Percentiles rank a stretch among this genome's conserved stretches.
phyloP scores from a whole-genome alignment of 2,329 filamentous ascomycete genomes.

The Exophiala alcalophila region DNA sequence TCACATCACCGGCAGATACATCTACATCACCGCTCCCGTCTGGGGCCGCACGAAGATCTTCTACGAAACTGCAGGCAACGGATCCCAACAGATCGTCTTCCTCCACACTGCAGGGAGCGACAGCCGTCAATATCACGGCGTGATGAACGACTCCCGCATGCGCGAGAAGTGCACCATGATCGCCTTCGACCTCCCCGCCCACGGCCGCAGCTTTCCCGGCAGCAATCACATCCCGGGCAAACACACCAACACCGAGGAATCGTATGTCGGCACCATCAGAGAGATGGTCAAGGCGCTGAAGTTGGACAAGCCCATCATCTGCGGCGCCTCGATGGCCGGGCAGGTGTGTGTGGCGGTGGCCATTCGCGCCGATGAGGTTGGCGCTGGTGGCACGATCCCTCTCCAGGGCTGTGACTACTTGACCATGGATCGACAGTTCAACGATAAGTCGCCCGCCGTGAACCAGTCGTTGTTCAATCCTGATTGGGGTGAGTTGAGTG shows the following conservation, averaged over 20 bases:
- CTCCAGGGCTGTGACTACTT: conserved; percentile 39
- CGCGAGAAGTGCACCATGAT: conserved; percentile 49
- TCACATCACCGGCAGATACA: conserved; percentile 48
- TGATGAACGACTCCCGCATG: conserved; percentile 50
- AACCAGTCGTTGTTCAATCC: conserved; percentile 50
- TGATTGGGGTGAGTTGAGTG: conserved; percentile 41
- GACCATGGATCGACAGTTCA: conserved; percentile 39
- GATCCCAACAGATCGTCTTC: conserved; percentile 47
- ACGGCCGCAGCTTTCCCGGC: conserved; percentile 49
- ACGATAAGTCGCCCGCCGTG: conserved; percentile 47
- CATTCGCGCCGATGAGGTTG: conserved; percentile 47
- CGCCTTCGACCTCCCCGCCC: conserved; percentile 51
- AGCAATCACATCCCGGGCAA: conserved; percentile 42
- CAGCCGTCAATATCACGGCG: conserved; percentile 50
- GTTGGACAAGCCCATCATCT: conserved; percentile 48
- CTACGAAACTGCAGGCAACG: conserved; percentile 48
- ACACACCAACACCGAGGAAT: conserved; percentile 50
- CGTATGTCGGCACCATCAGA: conserved; percentile 47
- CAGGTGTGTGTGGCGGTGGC: conserved; percentile 50
- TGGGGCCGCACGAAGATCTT: conserved; percentile 52
- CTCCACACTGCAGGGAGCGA: conserved; percentile 49
- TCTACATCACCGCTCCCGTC: conserved; percentile 45
- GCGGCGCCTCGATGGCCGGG: conserved; percentile 48
- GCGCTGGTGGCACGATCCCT: conserved; percentile 47
- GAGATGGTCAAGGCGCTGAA: conserved; percentile 45